Percentiles rank a stretch among this genome's conserved stretches.
Evolutionary conservation across 78 protist genomes (phyloP).

Genomic region (Ministeria vibrans): DNA sequence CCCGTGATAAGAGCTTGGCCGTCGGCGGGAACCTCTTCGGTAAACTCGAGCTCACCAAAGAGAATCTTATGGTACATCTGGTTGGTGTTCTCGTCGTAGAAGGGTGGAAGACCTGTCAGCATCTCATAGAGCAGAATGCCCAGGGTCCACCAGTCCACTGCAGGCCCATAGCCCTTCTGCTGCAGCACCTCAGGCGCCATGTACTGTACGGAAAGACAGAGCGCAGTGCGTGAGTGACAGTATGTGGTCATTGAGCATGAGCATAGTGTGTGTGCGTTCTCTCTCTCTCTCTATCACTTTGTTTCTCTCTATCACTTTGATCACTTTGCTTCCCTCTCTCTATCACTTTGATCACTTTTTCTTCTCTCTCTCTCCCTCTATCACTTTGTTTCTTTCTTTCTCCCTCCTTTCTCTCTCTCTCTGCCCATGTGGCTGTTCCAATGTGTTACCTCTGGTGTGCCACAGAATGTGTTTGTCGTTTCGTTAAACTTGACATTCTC

Average conservation of each 20-base stretch:
- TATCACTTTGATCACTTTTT: background rate
- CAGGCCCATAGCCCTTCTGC: constrained; percentile 73
- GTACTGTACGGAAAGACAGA: background rate
- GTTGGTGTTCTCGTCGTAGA: constrained; percentile 48
- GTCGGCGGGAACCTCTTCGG: background rate
- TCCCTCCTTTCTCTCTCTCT: background rate
- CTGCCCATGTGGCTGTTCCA: too few relatives aligned
- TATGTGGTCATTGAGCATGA: background rate
- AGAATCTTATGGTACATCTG: constrained; percentile 56
- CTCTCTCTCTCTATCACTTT: background rate
- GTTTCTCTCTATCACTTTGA: background rate
- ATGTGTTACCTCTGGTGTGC: constrained; percentile 92
- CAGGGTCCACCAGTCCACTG: constrained; percentile 93
- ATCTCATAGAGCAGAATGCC: constrained; percentile 77
- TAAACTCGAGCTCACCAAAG: background rate
- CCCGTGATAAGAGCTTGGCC: background rate
- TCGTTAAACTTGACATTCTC: constrained; percentile 11
- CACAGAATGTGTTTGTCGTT: constrained; percentile 87
- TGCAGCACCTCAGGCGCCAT: constrained; percentile 82
- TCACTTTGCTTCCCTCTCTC: background rate
- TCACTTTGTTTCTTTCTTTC: constrained; percentile 8
- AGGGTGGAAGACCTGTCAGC: constrained; percentile 79
- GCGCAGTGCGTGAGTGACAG: background rate
- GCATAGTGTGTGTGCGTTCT: background rate
- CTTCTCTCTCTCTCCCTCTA: background rate